Evolutionary conservation across 2,329 filamentous ascomycete species (phyloP), one percentile per base, ranked within the genome.

Genomic region (Hawksworthiomyces lignivorus): DNA sequence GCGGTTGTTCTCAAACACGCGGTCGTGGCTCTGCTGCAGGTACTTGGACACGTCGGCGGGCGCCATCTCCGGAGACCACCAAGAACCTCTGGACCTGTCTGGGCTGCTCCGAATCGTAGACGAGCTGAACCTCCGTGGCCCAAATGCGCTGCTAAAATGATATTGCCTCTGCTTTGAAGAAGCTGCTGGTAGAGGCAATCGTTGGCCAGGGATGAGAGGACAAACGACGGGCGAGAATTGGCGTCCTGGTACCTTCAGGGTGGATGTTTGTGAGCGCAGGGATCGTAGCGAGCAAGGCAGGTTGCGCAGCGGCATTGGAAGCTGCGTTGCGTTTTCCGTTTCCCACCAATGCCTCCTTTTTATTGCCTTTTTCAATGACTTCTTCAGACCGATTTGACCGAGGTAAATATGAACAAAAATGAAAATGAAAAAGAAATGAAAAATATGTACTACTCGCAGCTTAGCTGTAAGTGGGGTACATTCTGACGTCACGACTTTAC

Each of bases 1-100:
- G 49, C 68, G 65, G 67, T 85, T 86, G 69, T 77, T 75, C 51
- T 82, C 74, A 53, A 86, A 85, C 54, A 85, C 73, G 46, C 72
- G 70, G 54, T 82, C 75, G 60, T 85, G 80, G 53, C 69, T 72
- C 64, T 80, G 67, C 62, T 73, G 63, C 46, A 82, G 72, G 57
- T 82, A 82, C 48, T 62, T 60, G 48, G 62, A 59, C 49, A 75
- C 67, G 45, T 73, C 67, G 22, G 63, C 47, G 15, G 43, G n/a
- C 11, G 45, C 22, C 48, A 49, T 49, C 14, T 20, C 35, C 35
- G 28, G 28, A 27, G 26, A 32, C 26, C 41, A 44, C 36, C 18
- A 20, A 15, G n/a, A n/a, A n/a, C n/a, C n/a, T n/a, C 22, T 11
- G 22, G 14, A 12, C 22, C n/a, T 14, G 38, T 4, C 5, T 11